phyloP scores from a whole-genome alignment of 768 basidiomycete genomes.

The Trametes sanguinea region DNA sequence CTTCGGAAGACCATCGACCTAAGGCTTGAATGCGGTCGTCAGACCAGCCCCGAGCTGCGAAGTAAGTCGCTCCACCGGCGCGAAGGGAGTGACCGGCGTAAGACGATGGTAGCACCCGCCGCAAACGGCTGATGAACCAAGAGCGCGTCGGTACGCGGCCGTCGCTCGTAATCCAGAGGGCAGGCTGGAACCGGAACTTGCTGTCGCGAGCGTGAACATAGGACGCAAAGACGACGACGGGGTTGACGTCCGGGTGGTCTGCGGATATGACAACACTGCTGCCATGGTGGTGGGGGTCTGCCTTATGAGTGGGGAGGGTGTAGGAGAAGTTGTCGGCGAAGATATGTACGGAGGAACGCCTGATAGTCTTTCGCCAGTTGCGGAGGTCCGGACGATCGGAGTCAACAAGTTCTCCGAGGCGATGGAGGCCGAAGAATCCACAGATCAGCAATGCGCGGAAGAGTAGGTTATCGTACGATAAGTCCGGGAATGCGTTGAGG shows the following conservation, averaged over 20 bases:
- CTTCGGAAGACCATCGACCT: slow-evolving; percentile 42
- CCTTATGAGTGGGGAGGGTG: too few relatives aligned
- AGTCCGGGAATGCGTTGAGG: background rate
- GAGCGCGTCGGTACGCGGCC: slow-evolving; percentile 36
- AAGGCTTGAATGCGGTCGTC: slow-evolving; percentile 38
- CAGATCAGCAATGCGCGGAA: slow-evolving; percentile 27
- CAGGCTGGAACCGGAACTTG: slow-evolving; percentile 29
- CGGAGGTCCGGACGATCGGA: slow-evolving; percentile 18
- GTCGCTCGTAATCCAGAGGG: slow-evolving; percentile 37
- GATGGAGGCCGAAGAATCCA: slow-evolving; percentile 29
- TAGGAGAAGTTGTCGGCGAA: too few relatives aligned
- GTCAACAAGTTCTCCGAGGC: slow-evolving; percentile 34
- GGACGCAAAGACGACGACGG: too few relatives aligned
- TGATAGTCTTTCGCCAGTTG: too few relatives aligned
- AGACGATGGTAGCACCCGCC: background rate
- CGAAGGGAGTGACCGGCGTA: slow-evolving; percentile 41
- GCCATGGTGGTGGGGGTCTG: too few relatives aligned
- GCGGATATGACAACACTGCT: too few relatives aligned
- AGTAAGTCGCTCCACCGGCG: slow-evolving; percentile 44
- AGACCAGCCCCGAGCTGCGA: slow-evolving; percentile 35
- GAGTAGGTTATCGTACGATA: slow-evolving; percentile 27
- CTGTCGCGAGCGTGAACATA: slow-evolving; percentile 23
- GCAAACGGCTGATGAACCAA: slow-evolving; percentile 40
- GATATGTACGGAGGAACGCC: too few relatives aligned
- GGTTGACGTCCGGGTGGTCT: too few relatives aligned